Evolutionary conservation across 495 filamentous ascomycete species (phyloP).

Genomic region (Annulohypoxylon maeteangense): DNA sequence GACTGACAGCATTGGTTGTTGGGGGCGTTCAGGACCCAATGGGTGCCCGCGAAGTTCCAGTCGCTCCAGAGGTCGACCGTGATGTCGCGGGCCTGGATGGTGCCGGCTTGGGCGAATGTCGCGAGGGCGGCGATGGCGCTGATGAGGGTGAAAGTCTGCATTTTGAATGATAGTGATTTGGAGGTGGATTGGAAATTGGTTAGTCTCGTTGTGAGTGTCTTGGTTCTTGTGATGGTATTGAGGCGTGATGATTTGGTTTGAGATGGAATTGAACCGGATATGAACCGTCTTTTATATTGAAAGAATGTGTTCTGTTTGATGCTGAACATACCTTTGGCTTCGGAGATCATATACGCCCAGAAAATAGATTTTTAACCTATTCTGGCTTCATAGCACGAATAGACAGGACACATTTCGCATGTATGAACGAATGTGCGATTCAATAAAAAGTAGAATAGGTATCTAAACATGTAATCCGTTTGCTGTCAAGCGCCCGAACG

Average conservation of each 20-base stretch:
- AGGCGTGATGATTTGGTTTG: conserved; percentile 3
- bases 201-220: not conserved
- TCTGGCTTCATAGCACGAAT: not conserved
- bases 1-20: conserved; percentile 13
- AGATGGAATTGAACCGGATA: not conserved
- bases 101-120: conserved; percentile 2
- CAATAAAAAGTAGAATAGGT: not conserved
- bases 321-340: not conserved
- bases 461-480: not conserved
- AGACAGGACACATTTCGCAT: not conserved
- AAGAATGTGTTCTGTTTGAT: not conserved
- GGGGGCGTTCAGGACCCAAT: not conserved
- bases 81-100: conserved; percentile 16
- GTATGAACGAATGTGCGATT: not conserved
- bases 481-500: not conserved
- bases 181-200: not conserved
- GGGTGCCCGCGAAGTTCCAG: conserved; percentile 9
- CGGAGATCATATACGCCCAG: no score
- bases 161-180: not conserved
- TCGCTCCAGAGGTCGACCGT: conserved; percentile 7
- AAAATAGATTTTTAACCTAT: not conserved
- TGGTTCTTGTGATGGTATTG: not conserved
- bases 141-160: conserved; percentile 12
- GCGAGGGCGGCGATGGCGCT: conserved; percentile 6
- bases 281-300: not conserved